Conservation (phyloP, 2,329 filamentous ascomycete genomes). For the Coniella lustricola region DNA sequence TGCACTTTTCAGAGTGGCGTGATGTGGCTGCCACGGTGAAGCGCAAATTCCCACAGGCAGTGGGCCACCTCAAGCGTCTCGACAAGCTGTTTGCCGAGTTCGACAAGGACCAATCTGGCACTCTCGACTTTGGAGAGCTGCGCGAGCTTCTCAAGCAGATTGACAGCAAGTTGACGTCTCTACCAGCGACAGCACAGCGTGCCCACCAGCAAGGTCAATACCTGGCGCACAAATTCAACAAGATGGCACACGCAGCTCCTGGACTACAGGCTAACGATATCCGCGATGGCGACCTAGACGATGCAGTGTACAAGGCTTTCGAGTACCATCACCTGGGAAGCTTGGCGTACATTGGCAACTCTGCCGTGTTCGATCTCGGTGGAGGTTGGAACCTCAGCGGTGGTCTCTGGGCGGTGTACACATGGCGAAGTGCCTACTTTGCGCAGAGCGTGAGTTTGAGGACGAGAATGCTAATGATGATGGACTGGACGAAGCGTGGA, state of each 20-base stretch:
- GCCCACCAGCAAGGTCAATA: constrained; percentile 95
- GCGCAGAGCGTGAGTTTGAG: constrained; percentile 92
- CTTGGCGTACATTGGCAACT: constrained; percentile 92
- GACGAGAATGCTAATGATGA: constrained; percentile 80
- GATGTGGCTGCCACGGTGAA: constrained; percentile 75
- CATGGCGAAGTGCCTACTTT: constrained; percentile 96
- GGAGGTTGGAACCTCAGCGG: constrained; percentile 72
- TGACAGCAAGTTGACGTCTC: constrained; percentile 85
- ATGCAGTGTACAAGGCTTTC: constrained; percentile 88
- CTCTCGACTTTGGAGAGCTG: constrained; percentile 89
- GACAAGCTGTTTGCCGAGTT: constrained; percentile 89
- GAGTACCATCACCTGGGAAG: constrained; percentile 89
- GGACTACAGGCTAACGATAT: constrained; percentile 75
- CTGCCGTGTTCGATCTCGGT: constrained; percentile 85
- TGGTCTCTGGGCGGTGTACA: constrained; percentile 86
- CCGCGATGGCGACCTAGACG: constrained; percentile 82
- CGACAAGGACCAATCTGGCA: constrained; percentile 87
- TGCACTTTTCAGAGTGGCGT: constrained; percentile 86
- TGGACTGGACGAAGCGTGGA: constrained; percentile 98
- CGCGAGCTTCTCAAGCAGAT: constrained; percentile 84
- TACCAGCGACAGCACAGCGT: constrained; percentile 91
- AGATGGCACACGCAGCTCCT: constrained; percentile 69
- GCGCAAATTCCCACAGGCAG: constrained; percentile 84
- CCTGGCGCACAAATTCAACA: constrained; percentile 89
- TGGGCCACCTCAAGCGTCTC: constrained; percentile 77